Conservation (phyloP, 1,139 yeast species). For the Nakaseomyces bracarensis region DNA sequence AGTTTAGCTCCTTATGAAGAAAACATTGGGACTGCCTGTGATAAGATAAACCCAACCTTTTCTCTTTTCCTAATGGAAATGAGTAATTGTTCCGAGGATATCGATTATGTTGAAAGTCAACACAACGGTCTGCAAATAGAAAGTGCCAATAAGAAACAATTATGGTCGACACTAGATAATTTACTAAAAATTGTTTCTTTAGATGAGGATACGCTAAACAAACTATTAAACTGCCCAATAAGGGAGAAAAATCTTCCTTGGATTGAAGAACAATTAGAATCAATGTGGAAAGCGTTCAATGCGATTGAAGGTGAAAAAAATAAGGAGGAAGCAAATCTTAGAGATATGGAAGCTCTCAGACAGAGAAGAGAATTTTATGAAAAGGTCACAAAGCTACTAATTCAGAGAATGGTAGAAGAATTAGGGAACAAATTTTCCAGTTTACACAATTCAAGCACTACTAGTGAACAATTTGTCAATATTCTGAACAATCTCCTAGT, state of each 20-base stretch:
- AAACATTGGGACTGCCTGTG: slow-evolving; percentile 49
- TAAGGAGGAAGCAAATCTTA: slow-evolving; percentile 40
- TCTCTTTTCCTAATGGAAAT: slow-evolving; percentile 52
- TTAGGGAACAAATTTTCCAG: slow-evolving; percentile 39
- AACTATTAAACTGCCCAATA: slow-evolving; percentile 43
- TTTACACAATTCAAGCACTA: slow-evolving; percentile 31
- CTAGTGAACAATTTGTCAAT: slow-evolving; percentile 25
- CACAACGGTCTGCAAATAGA: slow-evolving; percentile 80
- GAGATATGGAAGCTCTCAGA: slow-evolving; percentile 64
- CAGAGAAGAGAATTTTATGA: slow-evolving; percentile 62
- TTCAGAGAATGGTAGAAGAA: slow-evolving; percentile 41
- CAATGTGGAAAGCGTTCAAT: slow-evolving; percentile 54
- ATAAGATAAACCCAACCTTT: slow-evolving; percentile 48
- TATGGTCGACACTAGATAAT: slow-evolving; percentile 62
- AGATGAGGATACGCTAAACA: slow-evolving; percentile 45
- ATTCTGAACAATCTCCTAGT: slow-evolving; percentile 41
- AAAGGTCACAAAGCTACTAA: slow-evolving; percentile 46
- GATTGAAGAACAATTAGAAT: slow-evolving; percentile 52
- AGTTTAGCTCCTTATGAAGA: slow-evolving; percentile 39
- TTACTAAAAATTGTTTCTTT: slow-evolving; percentile 63
- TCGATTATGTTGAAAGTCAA: slow-evolving; percentile 63
- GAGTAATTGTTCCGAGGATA: slow-evolving; percentile 56
- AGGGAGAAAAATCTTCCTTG: slow-evolving; percentile 40
- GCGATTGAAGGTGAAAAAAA: slow-evolving; percentile 47
- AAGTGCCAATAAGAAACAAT: slow-evolving; percentile 66